These are phyloP conservation scores for Fusarium temperatum DNA, from an alignment of 2,329 filamentous ascomycete genomes.

Conservation along the genomic window DNA sequence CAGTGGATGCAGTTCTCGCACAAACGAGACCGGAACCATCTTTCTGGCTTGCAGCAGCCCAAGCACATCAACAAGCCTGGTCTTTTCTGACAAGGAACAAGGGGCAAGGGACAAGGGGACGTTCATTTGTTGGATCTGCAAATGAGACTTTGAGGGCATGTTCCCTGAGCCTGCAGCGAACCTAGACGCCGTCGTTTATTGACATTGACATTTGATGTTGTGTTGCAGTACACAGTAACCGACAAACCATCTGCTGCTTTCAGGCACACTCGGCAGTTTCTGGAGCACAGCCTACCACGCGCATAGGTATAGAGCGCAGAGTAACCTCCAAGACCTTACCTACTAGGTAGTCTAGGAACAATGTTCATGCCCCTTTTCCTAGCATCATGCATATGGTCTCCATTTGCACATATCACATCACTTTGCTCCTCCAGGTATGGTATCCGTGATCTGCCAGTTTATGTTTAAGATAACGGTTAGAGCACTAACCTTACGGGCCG, in stretches of 20 bases:
- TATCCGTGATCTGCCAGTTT: background rate
- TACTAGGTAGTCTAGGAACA: background rate
- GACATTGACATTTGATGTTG: conserved; percentile 22
- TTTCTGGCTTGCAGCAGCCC: conserved; percentile 25
- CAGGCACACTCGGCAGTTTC: conserved; percentile 1
- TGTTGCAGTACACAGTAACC: conserved; percentile 6
- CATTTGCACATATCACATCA: background rate
- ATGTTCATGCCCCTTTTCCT: background rate
- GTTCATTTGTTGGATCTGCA: conserved; percentile 29
- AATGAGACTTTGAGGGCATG: conserved; percentile 1
- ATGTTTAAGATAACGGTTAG: background rate
- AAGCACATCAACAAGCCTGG: conserved; percentile 32
- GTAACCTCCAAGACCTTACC: background rate
- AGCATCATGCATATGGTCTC: background rate
- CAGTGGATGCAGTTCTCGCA: conserved; percentile 35
- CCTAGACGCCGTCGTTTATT: conserved; percentile 8
- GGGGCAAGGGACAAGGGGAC: conserved; percentile 9
- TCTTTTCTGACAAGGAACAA: conserved; percentile 28
- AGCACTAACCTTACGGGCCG: conserved; percentile 8
- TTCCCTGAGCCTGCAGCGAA: conserved; percentile 21
- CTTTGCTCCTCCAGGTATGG: background rate
- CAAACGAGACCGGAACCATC: conserved; percentile 24
- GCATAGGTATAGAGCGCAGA: conserved; percentile 1
- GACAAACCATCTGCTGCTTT: conserved; percentile 1
- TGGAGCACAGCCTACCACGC: background rate